These are phyloP conservation scores for Phytopythium helicoides DNA, from an alignment of 352 stramenopile genomes.

Conservation along the genomic window DNA sequence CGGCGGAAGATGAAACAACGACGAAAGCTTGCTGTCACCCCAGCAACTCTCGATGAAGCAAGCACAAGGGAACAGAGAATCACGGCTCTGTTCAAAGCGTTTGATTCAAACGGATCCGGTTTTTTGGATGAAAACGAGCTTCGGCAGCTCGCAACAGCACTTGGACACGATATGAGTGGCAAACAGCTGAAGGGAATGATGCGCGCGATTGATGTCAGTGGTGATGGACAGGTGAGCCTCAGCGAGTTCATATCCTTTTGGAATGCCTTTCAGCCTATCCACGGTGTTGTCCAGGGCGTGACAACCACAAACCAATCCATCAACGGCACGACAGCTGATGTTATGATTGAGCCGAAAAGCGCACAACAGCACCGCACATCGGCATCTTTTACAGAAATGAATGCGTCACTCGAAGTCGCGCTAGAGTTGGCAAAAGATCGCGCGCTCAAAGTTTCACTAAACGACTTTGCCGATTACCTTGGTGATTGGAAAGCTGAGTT, in stretches of 20 bases:
- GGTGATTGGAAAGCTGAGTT: slow-evolving; percentile 61
- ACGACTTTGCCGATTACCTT: slow-evolving; percentile 39
- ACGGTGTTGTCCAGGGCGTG: neutral
- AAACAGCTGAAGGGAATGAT: slow-evolving; percentile 53
- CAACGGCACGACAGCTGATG: neutral
- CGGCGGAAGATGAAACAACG: slow-evolving; percentile 32
- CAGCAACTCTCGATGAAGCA: slow-evolving; percentile 4
- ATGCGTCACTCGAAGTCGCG: slow-evolving; percentile 36
- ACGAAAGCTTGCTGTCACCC: slow-evolving; percentile 15
- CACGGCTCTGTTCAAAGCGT: slow-evolving; percentile 49
- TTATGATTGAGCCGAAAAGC: neutral
- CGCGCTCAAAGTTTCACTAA: slow-evolving; percentile 42
- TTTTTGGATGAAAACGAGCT: slow-evolving; percentile 56
- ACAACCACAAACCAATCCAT: neutral
- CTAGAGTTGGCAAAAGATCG: slow-evolving; percentile 53
- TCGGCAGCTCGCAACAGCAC: slow-evolving; percentile 32
- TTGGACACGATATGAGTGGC: slow-evolving; percentile 48
- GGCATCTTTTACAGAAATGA: slow-evolving; percentile 13
- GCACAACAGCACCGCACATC: neutral
- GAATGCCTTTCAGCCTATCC: slow-evolving; percentile 44
- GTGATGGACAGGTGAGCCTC: slow-evolving; percentile 51
- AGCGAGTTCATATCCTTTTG: slow-evolving; percentile 72
- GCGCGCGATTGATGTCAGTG: slow-evolving; percentile 55
- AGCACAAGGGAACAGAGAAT: slow-evolving; percentile 25
- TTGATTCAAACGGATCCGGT: slow-evolving; percentile 54